Percentiles rank a stretch among this genome's conserved stretches.
Evolutionary conservation across 306 rosid genomes (phyloP).

Genomic region (Vicia faba): DNA sequence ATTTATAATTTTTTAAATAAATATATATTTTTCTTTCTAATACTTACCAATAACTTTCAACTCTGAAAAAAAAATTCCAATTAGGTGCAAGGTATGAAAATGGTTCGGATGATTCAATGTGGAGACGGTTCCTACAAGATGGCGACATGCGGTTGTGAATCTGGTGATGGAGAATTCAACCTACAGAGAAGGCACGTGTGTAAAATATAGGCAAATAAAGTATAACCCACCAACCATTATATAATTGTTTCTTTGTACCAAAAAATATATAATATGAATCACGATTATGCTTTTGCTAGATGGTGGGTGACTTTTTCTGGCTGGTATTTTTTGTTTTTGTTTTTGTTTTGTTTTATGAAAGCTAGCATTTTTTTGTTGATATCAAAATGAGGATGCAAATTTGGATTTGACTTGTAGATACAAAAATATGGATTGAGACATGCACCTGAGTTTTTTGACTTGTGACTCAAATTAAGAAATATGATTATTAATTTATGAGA

Average conservation of each 20-base stretch:
- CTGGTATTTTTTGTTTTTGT: background rate
- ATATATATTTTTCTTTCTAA: too few relatives aligned
- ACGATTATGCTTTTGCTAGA: background rate
- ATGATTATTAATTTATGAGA: too few relatives aligned
- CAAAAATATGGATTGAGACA: conserved; percentile 22
- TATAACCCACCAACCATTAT: conserved; percentile 36
- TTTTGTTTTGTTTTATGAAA: too few relatives aligned
- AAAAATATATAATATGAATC: background rate
- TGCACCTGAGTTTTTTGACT: background rate
- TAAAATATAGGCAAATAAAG: background rate
- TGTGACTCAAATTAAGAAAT: too few relatives aligned
- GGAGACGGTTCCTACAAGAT: conserved; percentile 18
- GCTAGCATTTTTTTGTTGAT: too few relatives aligned
- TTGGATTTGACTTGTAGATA: conserved; percentile 18
- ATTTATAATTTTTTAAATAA: too few relatives aligned
- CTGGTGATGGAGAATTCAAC: conserved; percentile 1
- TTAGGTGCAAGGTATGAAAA: background rate
- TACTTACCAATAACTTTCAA: too few relatives aligned
- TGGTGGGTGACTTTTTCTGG: conserved; percentile 1
- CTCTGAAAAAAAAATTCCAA: too few relatives aligned
- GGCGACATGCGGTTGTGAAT: background rate
- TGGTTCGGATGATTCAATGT: background rate
- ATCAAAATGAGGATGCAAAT: background rate
- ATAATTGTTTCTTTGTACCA: background rate
- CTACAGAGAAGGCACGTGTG: background rate